These are phyloP conservation scores for Penicillium sp. DNA, from an alignment of 2,329 filamentous ascomycete species.

Conservation along the genomic window DNA sequence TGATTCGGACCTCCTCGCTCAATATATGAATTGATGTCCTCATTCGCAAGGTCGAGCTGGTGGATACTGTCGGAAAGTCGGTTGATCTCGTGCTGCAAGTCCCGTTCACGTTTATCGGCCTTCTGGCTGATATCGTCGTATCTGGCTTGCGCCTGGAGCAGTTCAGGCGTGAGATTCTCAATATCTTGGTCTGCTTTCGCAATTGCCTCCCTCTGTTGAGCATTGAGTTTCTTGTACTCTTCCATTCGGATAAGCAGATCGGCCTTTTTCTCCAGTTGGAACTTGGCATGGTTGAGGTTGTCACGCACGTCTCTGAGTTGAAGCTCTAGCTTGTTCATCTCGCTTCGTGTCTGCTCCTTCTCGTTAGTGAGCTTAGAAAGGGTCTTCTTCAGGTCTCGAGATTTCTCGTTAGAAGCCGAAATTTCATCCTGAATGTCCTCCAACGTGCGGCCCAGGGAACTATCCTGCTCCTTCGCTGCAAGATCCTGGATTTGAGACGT, in stretches of 20 bases:
- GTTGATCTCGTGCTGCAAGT: slow-evolving; percentile 69
- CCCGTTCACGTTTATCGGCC: slow-evolving; percentile 71
- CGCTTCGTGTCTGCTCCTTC: slow-evolving; percentile 68
- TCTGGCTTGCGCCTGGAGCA: slow-evolving; percentile 72
- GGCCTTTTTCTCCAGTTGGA: slow-evolving; percentile 79
- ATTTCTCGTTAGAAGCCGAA: slow-evolving; percentile 65
- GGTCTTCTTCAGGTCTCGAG: slow-evolving; percentile 63
- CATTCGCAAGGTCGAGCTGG: slow-evolving; percentile 73
- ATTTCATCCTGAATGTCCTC: slow-evolving; percentile 84
- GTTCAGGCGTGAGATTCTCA: slow-evolving; percentile 71
- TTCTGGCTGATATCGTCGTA: slow-evolving; percentile 75
- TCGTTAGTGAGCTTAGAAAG: slow-evolving; percentile 68
- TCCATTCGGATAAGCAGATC: slow-evolving; percentile 71
- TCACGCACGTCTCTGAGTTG: slow-evolving; percentile 74
- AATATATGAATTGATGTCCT: slow-evolving; percentile 78
- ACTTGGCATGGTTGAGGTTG: slow-evolving; percentile 68
- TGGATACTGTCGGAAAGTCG: slow-evolving; percentile 72
- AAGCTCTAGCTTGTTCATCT: slow-evolving; percentile 71
- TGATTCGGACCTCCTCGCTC: slow-evolving; percentile 72
- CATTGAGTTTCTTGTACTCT: slow-evolving; percentile 68
- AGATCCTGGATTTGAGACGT: slow-evolving; percentile 74
- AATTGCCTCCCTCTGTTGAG: slow-evolving; percentile 69
- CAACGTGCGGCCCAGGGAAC: slow-evolving; percentile 66
- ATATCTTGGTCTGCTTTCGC: slow-evolving; percentile 71
- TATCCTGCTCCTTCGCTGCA: slow-evolving; percentile 71